These are phyloP conservation scores for Phytophthora agathidicida DNA, from an alignment of 352 stramenopile species.

Conservation along the genomic window DNA sequence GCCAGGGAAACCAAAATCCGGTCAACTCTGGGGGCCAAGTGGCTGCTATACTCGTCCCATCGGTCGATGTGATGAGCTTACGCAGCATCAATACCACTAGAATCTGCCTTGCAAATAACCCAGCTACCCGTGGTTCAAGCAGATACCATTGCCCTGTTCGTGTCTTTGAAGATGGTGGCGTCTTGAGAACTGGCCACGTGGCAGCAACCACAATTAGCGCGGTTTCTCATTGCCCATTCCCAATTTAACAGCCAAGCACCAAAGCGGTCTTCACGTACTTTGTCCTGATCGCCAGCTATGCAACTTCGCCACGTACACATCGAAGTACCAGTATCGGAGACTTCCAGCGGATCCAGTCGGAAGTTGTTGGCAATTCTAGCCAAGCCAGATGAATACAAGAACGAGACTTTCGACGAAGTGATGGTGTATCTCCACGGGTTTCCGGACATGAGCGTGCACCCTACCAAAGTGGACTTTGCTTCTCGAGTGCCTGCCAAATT, in stretches of 20 bases:
- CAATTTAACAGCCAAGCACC: background rate
- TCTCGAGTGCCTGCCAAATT: slow-evolving; percentile 67
- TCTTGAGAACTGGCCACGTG: slow-evolving; percentile 2
- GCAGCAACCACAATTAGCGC: background rate
- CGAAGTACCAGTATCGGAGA: slow-evolving; percentile 18
- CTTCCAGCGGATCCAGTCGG: slow-evolving; percentile 15
- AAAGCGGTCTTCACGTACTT: too few relatives aligned
- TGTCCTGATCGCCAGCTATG: slow-evolving; percentile 6
- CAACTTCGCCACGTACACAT: slow-evolving; percentile 22
- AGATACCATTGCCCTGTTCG: too few relatives aligned
- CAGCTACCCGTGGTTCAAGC: too few relatives aligned
- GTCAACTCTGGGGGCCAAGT: too few relatives aligned
- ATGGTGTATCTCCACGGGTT: slow-evolving; percentile 82
- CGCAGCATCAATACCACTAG: too few relatives aligned
- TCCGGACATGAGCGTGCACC: slow-evolving; percentile 73
- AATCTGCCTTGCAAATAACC: too few relatives aligned
- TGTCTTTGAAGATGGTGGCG: background rate
- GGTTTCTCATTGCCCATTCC: background rate
- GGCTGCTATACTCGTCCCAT: too few relatives aligned
- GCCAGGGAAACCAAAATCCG: too few relatives aligned
- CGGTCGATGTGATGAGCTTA: too few relatives aligned
- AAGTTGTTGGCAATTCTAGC: slow-evolving; percentile 30
- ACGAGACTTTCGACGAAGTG: slow-evolving; percentile 38
- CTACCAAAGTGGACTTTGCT: slow-evolving; percentile 51
- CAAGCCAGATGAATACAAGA: slow-evolving; percentile 11